A percentile compares a stretch with the other conserved stretches of the same genome.
Conservation (phyloP, 2,329 filamentous ascomycete genomes). For the Sarocladium oryzae region DNA sequence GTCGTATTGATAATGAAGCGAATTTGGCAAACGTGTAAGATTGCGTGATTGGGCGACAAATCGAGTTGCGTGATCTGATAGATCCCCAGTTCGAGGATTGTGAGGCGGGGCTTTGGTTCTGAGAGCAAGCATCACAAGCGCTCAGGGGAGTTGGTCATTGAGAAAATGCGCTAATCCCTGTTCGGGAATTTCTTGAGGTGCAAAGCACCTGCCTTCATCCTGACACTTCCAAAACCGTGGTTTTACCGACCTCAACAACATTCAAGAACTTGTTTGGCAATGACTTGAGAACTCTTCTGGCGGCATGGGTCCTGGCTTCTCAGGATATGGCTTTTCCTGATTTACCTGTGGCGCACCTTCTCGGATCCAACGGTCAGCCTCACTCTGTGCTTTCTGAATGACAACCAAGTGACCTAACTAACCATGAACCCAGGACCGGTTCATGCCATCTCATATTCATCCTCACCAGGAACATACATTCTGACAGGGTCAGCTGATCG, state of each 20-base stretch:
- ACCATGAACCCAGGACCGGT: slow-evolving; percentile 65
- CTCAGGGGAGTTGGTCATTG: no score
- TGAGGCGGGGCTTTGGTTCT: no score
- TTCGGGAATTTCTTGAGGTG: no score
- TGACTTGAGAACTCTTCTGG: slow-evolving; percentile 17
- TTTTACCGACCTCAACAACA: slow-evolving; percentile 5
- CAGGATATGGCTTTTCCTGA: slow-evolving; percentile 38
- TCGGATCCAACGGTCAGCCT: slow-evolving; percentile 51
- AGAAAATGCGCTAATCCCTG: no score
- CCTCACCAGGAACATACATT: slow-evolving; percentile 67
- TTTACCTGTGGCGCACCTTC: slow-evolving; percentile 46
- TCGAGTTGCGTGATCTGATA: no score
- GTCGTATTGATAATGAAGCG: neutral
- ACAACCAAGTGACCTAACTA: neutral
- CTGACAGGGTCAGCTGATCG: slow-evolving; percentile 84
- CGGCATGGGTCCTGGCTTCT: neutral
- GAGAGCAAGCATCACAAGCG: no score
- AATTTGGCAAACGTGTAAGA: no score
- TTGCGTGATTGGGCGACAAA: no score
- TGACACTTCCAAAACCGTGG: no score
- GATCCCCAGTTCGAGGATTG: no score
- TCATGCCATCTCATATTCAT: slow-evolving; percentile 67
- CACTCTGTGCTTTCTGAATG: neutral
- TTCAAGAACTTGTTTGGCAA: slow-evolving; percentile 3
- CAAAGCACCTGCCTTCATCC: no score